A percentile compares a stretch with the other conserved stretches of the same genome.
phyloP scores from a whole-genome alignment of 1,284 basidiomycete genomes.

The Thelephora terrestris region DNA sequence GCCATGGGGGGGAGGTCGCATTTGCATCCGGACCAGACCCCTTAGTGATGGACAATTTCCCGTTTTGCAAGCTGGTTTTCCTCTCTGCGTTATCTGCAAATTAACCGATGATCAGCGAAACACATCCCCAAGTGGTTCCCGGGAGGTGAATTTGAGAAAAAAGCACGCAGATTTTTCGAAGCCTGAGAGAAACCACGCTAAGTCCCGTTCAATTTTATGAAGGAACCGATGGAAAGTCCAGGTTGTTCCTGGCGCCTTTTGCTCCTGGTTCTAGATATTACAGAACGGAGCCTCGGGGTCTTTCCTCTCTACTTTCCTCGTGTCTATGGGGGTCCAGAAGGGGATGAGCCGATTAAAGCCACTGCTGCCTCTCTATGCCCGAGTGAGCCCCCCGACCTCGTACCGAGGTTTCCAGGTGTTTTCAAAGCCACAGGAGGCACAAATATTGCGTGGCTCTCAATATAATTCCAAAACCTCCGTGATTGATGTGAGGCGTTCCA shows the following conservation, averaged over 20 bases:
- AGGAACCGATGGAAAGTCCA: slow-evolving; percentile 20
- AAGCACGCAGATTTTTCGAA: slow-evolving; percentile 20
- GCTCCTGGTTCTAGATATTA: slow-evolving; percentile 3
- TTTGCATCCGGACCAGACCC: slow-evolving; percentile 29
- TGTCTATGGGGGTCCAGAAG: slow-evolving; percentile 15
- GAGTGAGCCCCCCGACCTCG: slow-evolving; percentile 15
- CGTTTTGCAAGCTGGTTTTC: slow-evolving; percentile 12
- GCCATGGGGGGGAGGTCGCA: slow-evolving; percentile 32
- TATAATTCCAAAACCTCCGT: not conserved
- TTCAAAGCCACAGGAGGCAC: slow-evolving; percentile 15
- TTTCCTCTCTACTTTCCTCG: slow-evolving; percentile 21
- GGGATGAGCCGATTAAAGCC: slow-evolving; percentile 29
- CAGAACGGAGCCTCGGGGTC: slow-evolving; percentile 14
- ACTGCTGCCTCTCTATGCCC: slow-evolving; percentile 32
- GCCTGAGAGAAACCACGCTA: slow-evolving; percentile 24
- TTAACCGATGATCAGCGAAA: slow-evolving; percentile 14
- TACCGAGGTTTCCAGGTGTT: slow-evolving; percentile 3
- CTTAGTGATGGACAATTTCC: slow-evolving; percentile 28
- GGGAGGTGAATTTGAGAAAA: slow-evolving; percentile 21
- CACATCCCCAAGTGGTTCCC: slow-evolving; percentile 29
- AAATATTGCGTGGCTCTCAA: slow-evolving; percentile 21
- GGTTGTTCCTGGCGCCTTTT: not conserved
- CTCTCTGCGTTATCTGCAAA: not conserved
- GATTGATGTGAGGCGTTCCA: slow-evolving; percentile 2
- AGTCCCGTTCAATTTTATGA: slow-evolving; percentile 24